A percentile compares a stretch with the other conserved stretches of the same genome.
These are phyloP conservation scores for Aspergillus sp. DNA, from an alignment of 2,329 filamentous ascomycete species.

Conservation along the genomic window DNA sequence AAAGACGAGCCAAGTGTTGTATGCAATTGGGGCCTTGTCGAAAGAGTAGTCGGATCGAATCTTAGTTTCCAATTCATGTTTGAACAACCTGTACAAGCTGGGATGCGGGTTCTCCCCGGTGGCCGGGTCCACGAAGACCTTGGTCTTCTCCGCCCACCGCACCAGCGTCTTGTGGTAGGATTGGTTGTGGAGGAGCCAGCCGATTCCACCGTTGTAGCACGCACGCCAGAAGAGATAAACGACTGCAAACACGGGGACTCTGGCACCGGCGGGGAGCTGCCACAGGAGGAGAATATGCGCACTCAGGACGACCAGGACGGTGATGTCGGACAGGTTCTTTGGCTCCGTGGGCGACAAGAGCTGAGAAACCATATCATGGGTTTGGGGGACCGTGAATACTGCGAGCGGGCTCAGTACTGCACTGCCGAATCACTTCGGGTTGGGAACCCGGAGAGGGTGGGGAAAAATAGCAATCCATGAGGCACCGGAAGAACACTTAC, in stretches of 20 bases:
- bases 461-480: conserved; percentile 2
- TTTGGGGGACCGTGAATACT: conserved; percentile 95
- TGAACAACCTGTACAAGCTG: conserved; percentile 71
- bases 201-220: conserved; percentile 89
- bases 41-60: conserved; percentile 91
- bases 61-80: conserved; percentile 86
- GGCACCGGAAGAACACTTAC: conserved; percentile 47
- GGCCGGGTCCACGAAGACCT: conserved; percentile 73
- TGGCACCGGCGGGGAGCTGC: conserved; percentile 58
- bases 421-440: no score
- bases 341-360: conserved; percentile 87
- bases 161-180: conserved; percentile 81
- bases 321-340: conserved; percentile 81
- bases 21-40: conserved; percentile 86
- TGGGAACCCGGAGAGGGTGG: conserved; percentile 11
- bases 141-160: conserved; percentile 75
- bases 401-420: no score
- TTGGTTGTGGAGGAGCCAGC: conserved; percentile 77
- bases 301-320: conserved; percentile 70
- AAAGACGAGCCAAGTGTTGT: conserved; percentile 98
- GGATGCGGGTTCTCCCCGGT: conserved; percentile 77
- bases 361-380: conserved; percentile 98
- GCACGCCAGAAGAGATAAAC: conserved; percentile 88
- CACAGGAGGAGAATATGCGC: conserved; percentile 66
- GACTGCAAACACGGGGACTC: conserved; percentile 67